These are phyloP conservation scores for Furcasterigmium furcatum DNA, from an alignment of 2,329 filamentous ascomycete species.

Conservation along the genomic window DNA sequence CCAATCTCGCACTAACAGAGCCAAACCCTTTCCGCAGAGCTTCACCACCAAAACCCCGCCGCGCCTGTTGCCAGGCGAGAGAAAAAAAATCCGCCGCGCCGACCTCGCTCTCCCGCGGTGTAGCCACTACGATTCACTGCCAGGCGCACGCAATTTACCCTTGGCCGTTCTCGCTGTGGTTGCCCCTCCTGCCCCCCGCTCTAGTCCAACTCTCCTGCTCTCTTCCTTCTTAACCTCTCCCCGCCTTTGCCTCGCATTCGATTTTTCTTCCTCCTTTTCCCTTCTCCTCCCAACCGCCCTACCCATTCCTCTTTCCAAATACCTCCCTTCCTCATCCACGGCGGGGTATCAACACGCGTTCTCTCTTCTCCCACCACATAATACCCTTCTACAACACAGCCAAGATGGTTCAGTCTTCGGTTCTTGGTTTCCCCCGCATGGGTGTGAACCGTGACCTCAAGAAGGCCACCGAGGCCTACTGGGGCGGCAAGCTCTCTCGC, in stretches of 20 bases:
- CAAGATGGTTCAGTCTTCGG: slow-evolving; percentile 65
- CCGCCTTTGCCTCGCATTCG: not conserved
- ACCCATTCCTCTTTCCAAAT: slow-evolving; percentile 4
- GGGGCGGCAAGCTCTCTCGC: slow-evolving; percentile 91
- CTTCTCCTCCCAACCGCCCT: slow-evolving; percentile 6
- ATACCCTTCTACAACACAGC: slow-evolving; percentile 20
- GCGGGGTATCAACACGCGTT: slow-evolving; percentile 7
- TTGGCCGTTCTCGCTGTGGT: too few species aligned
- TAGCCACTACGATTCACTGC: too few species aligned
- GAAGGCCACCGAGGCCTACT: slow-evolving; percentile 99
- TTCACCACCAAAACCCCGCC: too few species aligned
- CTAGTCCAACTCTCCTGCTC: too few species aligned
- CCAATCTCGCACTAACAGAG: too few species aligned
- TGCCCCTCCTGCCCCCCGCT: too few species aligned
- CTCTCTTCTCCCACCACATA: not conserved
- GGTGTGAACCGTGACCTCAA: slow-evolving; percentile 98
- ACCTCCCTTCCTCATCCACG: slow-evolving; percentile 4
- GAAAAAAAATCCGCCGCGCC: too few species aligned
- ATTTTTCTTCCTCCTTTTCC: slow-evolving; percentile 1
- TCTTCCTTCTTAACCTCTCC: slow-evolving; percentile 2
- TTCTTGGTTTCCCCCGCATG: slow-evolving; percentile 99
- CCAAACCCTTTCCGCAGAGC: too few species aligned
- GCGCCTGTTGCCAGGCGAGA: too few species aligned
- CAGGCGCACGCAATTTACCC: too few species aligned
- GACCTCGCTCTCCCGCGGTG: too few species aligned